Evolutionary conservation across 139 green algal genomes (phyloP), one percentile per base, ranked within the genome.

Genomic region (Astrephomene gubernaculifera): DNA sequence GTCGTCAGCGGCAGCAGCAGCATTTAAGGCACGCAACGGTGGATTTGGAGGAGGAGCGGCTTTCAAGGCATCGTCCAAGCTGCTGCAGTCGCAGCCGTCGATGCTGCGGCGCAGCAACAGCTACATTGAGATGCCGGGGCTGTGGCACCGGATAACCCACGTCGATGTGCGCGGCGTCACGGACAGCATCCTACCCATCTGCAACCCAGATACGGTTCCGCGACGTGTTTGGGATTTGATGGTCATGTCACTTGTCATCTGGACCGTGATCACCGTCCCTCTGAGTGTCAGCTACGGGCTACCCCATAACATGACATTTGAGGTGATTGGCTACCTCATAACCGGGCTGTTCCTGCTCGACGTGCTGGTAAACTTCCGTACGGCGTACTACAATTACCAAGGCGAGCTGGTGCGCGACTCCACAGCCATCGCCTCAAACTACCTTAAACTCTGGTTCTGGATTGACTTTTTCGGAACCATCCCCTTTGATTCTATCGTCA

Each of bases 401-500:
- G 79, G 65, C 52, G 79, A 86, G 79, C 65, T 86, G 9, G 21
- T 86, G 5, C 79, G 79, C 45, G 79, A 86, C 67, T 69, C 79
- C 1, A 22, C 63, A 24, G 65, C 64, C 41, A 75, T 87, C 27
- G 60, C 54, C 22, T 22, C 52, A 9, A 44, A 87, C 70, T 87
- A 87, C 82, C 67, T 87, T 38, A 81, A 81, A 57, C 19, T 81
- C 8, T 87, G 82, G 82, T 87, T 87, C 71, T 87, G 82, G 82
- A 63, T 87, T 39, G 82, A 87, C 53, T 54, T 87, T 1, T 54
- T 87, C n/a, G 82, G 69, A 1, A 87, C 82, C 54, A 82, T 87
- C 54, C 82, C 82, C n/a, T 81, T 87, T 2, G 82, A 87, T 31
- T 53, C 70, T 9, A 52, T 87, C 31, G 54, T 87, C 10, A 33